Evolutionary conservation across 1,139 yeast genomes (phyloP).

Genomic region (Diutina pseudorugosa): DNA sequence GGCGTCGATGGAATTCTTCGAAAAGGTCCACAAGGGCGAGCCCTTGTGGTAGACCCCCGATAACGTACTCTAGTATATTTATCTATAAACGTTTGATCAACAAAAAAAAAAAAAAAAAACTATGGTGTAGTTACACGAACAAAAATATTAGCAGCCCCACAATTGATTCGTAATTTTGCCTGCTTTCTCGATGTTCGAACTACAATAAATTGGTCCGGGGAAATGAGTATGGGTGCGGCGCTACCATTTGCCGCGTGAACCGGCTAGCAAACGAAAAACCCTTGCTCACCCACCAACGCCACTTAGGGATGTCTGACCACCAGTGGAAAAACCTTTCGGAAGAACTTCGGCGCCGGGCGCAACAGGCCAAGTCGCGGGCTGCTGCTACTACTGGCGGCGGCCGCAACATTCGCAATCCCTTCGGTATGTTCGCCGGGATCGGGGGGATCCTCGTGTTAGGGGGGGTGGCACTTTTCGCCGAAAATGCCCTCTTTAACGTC

Average conservation of each 20-base stretch:
- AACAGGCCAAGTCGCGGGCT: slow-evolving; percentile 22
- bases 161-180: too few species aligned
- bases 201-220: too few species aligned
- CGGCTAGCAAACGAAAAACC: background rate
- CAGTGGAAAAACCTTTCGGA: slow-evolving; percentile 60
- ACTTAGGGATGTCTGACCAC: slow-evolving; percentile 30
- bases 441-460: slow-evolving; percentile 71
- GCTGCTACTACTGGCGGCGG: slow-evolving; percentile 21
- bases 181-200: too few species aligned
- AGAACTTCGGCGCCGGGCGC: slow-evolving; percentile 55
- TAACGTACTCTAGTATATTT: background rate
- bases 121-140: too few species aligned
- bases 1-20: slow-evolving; percentile 87
- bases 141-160: too few species aligned
- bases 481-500: slow-evolving; percentile 80
- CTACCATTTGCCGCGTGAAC: background rate
- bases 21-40: slow-evolving; percentile 34
- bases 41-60: background rate
- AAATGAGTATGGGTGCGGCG: too few species aligned
- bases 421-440: slow-evolving; percentile 59
- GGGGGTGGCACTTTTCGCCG: slow-evolving; percentile 54
- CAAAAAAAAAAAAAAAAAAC: background rate
- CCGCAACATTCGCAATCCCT: slow-evolving; percentile 37
- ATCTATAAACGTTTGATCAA: background rate
- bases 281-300: slow-evolving; percentile 1